Evolutionary conservation across 1,284 basidiomycete genomes (phyloP).

Genomic region (Marasmius fiardii): DNA sequence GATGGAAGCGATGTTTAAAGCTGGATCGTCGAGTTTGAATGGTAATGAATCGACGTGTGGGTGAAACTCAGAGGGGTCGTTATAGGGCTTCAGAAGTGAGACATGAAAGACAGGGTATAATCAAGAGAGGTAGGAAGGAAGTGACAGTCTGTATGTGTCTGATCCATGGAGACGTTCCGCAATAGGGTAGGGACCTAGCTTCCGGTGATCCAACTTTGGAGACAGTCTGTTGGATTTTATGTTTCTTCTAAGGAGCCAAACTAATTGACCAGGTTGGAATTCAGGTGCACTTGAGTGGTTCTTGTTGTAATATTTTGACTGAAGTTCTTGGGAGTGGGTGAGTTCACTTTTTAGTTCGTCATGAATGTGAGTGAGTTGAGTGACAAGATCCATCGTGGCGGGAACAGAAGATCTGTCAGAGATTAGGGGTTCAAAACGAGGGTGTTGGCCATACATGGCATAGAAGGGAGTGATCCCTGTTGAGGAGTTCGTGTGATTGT

Average conservation of each 20-base stretch:
- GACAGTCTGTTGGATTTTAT: slow-evolving; percentile 34
- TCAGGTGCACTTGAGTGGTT: slow-evolving; percentile 21
- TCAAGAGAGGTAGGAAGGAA: slow-evolving; percentile 27
- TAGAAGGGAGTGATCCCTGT: too few species aligned
- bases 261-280: slow-evolving; percentile 28
- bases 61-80: slow-evolving; percentile 20
- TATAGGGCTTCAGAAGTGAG: slow-evolving; percentile 33
- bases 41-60: slow-evolving; percentile 18
- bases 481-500: too few species aligned
- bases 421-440: too few species aligned
- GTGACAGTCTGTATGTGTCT: slow-evolving; percentile 25
- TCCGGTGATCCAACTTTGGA: slow-evolving; percentile 33
- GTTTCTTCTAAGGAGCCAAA: slow-evolving; percentile 31
- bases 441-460: too few species aligned
- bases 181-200: slow-evolving; percentile 35
- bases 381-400: too few species aligned
- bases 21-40: slow-evolving; percentile 16
- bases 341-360: too few species aligned
- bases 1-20: slow-evolving; percentile 19
- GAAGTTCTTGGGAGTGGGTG: slow-evolving; percentile 22
- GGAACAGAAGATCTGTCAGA: too few species aligned
- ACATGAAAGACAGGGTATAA: slow-evolving; percentile 39
- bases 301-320: slow-evolving; percentile 23
- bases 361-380: too few species aligned
- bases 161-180: slow-evolving; percentile 12